phyloP scores from a whole-genome alignment of 768 basidiomycete species.

The Flagelloscypha sp. region DNA sequence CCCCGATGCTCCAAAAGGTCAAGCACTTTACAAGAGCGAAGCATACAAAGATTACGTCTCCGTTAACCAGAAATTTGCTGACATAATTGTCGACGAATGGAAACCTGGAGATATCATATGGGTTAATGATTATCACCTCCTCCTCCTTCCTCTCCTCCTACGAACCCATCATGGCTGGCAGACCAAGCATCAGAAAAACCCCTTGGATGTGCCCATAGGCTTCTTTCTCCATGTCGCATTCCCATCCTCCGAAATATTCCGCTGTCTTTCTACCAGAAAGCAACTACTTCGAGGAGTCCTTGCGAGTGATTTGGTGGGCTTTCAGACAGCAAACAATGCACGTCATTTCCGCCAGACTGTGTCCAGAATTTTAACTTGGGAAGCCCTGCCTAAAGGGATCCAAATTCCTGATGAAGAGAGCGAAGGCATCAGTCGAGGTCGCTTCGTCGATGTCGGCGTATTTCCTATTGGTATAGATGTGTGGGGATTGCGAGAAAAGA shows the following conservation, averaged over 20 bases:
- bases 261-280: constrained; percentile 75
- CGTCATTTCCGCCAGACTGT: constrained; percentile 84
- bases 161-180: too few species aligned
- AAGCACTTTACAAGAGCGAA: constrained; percentile 58
- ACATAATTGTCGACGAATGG: constrained; percentile 71
- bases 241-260: constrained; percentile 92
- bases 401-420: constrained; percentile 40
- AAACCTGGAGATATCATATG: constrained; percentile 86
- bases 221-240: constrained; percentile 98
- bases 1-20: constrained; percentile 82
- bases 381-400: constrained; percentile 79
- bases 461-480: constrained; percentile 91
- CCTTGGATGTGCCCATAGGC: constrained; percentile 35
- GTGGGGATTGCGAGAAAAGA: constrained; percentile 52
- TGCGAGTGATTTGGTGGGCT: constrained; percentile 80
- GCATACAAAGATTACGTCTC: constrained; percentile 80
- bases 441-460: constrained; percentile 81
- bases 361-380: constrained; percentile 67
- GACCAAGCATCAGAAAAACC: too few species aligned
- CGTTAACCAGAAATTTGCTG: constrained; percentile 87
- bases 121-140: constrained; percentile 95
- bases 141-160: constrained; percentile 84
- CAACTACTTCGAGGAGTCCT: constrained; percentile 81
- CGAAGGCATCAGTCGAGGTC: constrained; percentile 22
- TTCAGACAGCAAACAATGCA: constrained; percentile 81